Evolutionary conservation across 495 filamentous ascomycete species (phyloP), one percentile per base, ranked within the genome.

Genomic region (Xylaria venustula): DNA sequence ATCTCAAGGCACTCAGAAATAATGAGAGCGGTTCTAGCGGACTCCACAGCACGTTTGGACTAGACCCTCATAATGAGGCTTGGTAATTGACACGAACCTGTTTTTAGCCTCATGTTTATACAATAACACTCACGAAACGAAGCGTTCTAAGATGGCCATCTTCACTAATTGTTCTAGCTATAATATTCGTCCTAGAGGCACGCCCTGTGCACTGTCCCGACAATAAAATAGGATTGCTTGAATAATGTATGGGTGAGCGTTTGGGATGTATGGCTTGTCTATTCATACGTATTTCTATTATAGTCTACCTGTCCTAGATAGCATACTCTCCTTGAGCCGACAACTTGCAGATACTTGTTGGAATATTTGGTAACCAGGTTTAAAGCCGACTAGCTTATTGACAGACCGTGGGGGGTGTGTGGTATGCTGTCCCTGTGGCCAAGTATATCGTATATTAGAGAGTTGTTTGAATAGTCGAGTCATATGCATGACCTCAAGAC

Each of bases 211-310:
- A n/a, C n/a, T n/a, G n/a, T n/a, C n/a, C n/a, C n/a, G n/a, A n/a
- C n/a, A n/a, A n/a, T n/a, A n/a, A n/a, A n/a, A n/a, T n/a, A n/a
- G n/a, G n/a, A n/a, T n/a, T n/a, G n/a, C n/a, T n/a, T n/a, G n/a
- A n/a, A n/a, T n/a, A n/a, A n/a, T n/a, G n/a, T 34, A 34, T 11
- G 37, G 37, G 37, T 40, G 14, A 7, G n/a, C n/a, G n/a, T n/a
- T 40, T 9, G 14, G 37, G 15, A 3, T 3, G 25, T 36, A 37
- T 51, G 46, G 30, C 36, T 50, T 37, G n/a, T 36, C 17, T 51
- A 45, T 52, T 26, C 23, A 22, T 42, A 12, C 32, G 56, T 59
- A 48, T 52, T 32, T 52, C n/a, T 52, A 41, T 32, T 45, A 37
- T 23, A 52, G 8, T 42, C 19, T 52, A 44, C n/a, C n/a, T n/a